These are phyloP conservation scores for Vigna hirtella DNA, from an alignment of 306 rosid genomes.

Conservation along the genomic window DNA sequence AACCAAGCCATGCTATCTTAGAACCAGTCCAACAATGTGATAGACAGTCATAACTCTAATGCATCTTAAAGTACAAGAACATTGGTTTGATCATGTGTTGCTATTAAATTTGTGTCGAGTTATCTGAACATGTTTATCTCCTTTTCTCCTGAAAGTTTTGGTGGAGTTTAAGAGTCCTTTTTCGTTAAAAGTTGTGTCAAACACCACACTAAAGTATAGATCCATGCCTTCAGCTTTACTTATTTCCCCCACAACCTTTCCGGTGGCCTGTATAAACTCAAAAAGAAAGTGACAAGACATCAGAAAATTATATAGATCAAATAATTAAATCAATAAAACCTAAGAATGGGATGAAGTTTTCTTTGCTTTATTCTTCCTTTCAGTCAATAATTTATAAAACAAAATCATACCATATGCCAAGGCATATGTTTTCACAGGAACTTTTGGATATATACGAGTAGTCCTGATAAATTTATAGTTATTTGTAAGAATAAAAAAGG, in stretches of 20 bases:
- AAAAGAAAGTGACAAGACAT: constrained; percentile 27
- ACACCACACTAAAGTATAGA: constrained; percentile 27
- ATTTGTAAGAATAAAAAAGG: constrained; percentile 8
- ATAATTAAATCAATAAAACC: constrained; percentile 13
- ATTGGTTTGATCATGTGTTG: background rate
- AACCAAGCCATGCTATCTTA: background rate
- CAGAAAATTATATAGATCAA: background rate
- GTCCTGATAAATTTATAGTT: background rate
- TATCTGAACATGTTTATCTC: background rate
- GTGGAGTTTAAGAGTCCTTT: constrained; percentile 4
- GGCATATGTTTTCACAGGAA: constrained; percentile 20
- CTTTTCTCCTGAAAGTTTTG: constrained; percentile 13
- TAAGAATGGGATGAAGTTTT: constrained; percentile 9
- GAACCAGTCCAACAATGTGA: constrained; percentile 4
- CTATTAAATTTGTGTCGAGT: background rate
- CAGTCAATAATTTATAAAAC: constrained; percentile 27
- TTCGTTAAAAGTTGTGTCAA: background rate
- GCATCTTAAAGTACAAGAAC: constrained; percentile 1
- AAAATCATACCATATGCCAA: background rate
- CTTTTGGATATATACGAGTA: constrained; percentile 11
- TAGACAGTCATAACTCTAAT: constrained; percentile 28
- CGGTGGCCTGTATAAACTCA: constrained; percentile 60
- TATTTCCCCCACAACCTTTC: constrained; percentile 42
- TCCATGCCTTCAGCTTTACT: constrained; percentile 56
- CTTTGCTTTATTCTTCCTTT: constrained; percentile 12